Evolutionary conservation across 225 moss, liverwort and hornwort genomes (phyloP).

Genomic region (Takakia lepidozioides): DNA sequence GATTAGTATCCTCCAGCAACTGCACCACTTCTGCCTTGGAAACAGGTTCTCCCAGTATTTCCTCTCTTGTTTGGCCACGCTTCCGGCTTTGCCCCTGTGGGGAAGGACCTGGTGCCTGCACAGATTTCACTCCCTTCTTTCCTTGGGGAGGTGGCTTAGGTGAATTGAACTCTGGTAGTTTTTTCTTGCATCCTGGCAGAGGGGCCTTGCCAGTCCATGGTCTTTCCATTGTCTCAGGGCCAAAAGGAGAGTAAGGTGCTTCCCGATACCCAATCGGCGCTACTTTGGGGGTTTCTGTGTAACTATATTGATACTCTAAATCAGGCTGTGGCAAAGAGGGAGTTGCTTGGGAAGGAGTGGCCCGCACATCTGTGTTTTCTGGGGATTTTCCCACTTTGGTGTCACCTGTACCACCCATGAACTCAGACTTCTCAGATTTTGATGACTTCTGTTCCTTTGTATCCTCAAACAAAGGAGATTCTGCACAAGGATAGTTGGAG

Average conservation of each 20-base stretch:
- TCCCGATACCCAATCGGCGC: conserved; percentile 74
- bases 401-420: conserved; percentile 4
- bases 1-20: conserved; percentile 45
- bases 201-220: conserved; percentile 96
- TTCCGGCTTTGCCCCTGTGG: conserved; percentile 54
- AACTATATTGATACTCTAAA: conserved; percentile 65
- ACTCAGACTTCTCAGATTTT: not conserved
- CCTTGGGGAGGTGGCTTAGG: conserved; percentile 72
- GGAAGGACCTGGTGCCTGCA: conserved; percentile 79
- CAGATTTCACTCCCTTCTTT: conserved; percentile 89
- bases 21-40: conserved; percentile 53
- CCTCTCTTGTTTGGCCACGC: conserved; percentile 57
- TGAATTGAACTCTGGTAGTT: conserved; percentile 72
- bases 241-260: conserved; percentile 84
- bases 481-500: not conserved
- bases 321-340: conserved; percentile 44
- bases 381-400: conserved; percentile 1
- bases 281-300: conserved; percentile 64
- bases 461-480: conserved; percentile 2
- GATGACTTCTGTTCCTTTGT: not conserved
- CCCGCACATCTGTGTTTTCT: conserved; percentile 3
- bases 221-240: conserved; percentile 63
- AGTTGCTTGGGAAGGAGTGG: conserved; percentile 8
- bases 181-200: conserved; percentile 72
- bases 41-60: conserved; percentile 75